phyloP scores from a whole-genome alignment of 176 grass and related monocot species.

The Carex myosuroides region DNA sequence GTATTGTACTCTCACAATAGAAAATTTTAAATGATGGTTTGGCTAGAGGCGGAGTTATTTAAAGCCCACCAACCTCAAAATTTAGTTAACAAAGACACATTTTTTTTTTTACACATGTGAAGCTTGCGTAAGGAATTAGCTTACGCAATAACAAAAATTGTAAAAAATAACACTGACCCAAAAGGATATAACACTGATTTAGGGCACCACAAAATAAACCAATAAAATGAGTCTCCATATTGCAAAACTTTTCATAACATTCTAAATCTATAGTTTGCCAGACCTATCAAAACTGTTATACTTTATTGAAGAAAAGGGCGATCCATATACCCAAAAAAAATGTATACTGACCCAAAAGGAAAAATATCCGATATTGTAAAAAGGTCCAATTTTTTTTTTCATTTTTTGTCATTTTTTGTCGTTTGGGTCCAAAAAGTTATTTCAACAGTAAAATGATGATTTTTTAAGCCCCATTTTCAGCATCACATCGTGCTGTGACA shows the following conservation, averaged over 20 bases:
- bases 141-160: background rate
- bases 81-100: background rate
- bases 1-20: background rate
- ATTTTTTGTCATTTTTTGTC: background rate
- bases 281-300: background rate
- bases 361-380: too few species aligned
- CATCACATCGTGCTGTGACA: background rate
- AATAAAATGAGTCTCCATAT: background rate
- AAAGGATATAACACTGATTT: background rate
- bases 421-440: background rate
- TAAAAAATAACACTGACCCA: background rate
- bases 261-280: background rate
- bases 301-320: background rate
- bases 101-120: background rate
- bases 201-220: background rate
- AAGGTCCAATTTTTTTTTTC: background rate
- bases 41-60: background rate
- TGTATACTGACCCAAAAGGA: background rate
- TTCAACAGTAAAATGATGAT: background rate
- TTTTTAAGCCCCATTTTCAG: background rate
- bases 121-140: slow-evolving; percentile 1
- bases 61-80: background rate
- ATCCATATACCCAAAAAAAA: background rate
- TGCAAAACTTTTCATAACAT: background rate
- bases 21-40: background rate